Evolutionary conservation across 148 eudicot species (phyloP).

Genomic region (Amaranthus cruentus): DNA sequence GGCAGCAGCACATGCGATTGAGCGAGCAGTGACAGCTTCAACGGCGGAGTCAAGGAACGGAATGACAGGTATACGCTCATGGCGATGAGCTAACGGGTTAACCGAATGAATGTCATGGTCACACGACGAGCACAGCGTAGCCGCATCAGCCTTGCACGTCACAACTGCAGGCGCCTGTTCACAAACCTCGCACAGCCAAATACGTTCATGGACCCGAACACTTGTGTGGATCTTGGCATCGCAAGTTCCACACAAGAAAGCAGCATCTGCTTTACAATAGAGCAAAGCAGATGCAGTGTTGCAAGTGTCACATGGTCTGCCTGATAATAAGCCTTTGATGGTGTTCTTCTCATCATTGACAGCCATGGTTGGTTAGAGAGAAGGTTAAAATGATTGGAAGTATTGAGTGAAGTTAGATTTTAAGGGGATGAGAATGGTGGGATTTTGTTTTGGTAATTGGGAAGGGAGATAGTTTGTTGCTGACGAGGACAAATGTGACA

Average conservation of each 20-base stretch:
- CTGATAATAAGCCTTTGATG: conserved; percentile 23
- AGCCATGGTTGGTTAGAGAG: too few species aligned
- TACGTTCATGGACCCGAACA: conserved; percentile 53
- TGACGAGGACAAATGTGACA: too few species aligned
- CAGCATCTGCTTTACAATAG: conserved; percentile 60
- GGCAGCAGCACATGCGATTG: conserved; percentile 4
- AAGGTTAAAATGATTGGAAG: not conserved
- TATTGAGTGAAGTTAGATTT: not conserved
- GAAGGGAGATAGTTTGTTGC: conserved; percentile 3
- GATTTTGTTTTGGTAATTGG: not conserved
- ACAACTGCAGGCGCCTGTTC: conserved; percentile 72
- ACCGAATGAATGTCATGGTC: conserved; percentile 84
- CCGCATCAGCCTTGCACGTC: conserved; percentile 81
- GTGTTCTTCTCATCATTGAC: not conserved
- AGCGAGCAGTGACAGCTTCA: conserved; percentile 10
- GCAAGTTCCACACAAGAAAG: conserved; percentile 58
- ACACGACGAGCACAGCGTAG: conserved; percentile 56
- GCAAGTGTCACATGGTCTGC: conserved; percentile 55
- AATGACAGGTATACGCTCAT: conserved; percentile 59
- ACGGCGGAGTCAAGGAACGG: conserved; percentile 52
- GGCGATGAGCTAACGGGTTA: conserved; percentile 69
- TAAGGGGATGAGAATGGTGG: not conserved
- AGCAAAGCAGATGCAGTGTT: conserved; percentile 44
- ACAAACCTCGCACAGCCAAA: conserved; percentile 81
- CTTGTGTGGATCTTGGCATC: conserved; percentile 54